Evolutionary conservation across 345 rosid species (phyloP), one percentile per base, ranked within the genome.

Genomic region (Eucalyptus lansdowneana): DNA sequence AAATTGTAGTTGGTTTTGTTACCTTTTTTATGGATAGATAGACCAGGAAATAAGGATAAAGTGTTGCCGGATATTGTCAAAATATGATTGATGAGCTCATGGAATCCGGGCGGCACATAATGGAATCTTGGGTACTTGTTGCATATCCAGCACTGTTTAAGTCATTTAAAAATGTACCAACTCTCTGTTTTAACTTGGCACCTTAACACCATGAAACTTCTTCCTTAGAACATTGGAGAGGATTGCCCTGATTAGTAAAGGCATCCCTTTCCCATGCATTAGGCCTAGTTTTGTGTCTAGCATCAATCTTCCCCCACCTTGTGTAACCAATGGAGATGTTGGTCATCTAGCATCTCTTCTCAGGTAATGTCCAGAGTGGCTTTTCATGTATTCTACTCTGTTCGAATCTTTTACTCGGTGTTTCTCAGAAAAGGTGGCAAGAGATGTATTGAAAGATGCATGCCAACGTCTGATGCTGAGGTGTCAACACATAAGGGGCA

Each of bases 381-480:
- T 21, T 76, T 76, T 40, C 27, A 40, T 76, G 47, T 21, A 40
- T 21, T 40, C 47, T 76, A 11, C 47, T 19, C 83, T 76, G 83
- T 76, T 51, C 1, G 90, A 86, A 47, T 83, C 86, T 44, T 88
- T 49, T 34, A 22, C 15, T 21, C 27, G 42, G 87, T 62, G 65
- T 83, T 69, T 92, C 88, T 86, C 93, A 97, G 99, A 98, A 53
- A 95, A 95, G 80, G 95, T 97, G 3, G 98, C 98, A 1, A 95
- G 97, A 88, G 99, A 94, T 90, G 97, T 97, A 24, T 81, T 95
- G 88, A 96, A 95, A 91, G 99, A 97, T 94, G 94, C 94, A 5
- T 95, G 97, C 89, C 96, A 95, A 92, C 95, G 94, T 87, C 93
- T 97, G 89, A 97, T 95, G 97, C 90, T 91, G 42, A 95, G 93